These are phyloP conservation scores for Lipomyces sp. DNA, from an alignment of 805 yeast genomes.

Conservation along the genomic window DNA sequence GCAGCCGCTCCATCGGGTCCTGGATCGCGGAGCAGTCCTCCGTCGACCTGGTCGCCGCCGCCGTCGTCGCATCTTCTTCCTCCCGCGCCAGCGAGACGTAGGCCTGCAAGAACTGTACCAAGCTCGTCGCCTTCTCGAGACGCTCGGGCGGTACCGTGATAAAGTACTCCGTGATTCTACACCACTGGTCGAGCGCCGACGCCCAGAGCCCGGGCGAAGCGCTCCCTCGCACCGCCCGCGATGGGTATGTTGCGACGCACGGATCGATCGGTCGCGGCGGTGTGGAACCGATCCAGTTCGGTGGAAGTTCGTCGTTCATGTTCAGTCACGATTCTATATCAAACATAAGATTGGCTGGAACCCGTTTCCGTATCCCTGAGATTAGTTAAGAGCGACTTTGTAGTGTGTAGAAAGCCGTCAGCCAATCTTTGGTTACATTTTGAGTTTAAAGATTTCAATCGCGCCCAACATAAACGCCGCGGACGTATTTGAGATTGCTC, in stretches of 20 bases:
- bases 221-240: constrained; percentile 1
- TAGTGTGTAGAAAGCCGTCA: no score
- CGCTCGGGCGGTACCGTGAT: neutral
- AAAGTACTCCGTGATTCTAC: constrained; percentile 11
- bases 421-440: no score
- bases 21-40: constrained; percentile 1
- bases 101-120: constrained; percentile 10
- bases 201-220: constrained; percentile 9
- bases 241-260: constrained; percentile 9
- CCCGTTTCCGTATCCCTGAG: no score
- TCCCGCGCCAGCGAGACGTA: constrained; percentile 15
- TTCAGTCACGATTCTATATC: no score
- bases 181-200: constrained; percentile 10
- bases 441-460: no score
- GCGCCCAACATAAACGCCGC: no score
- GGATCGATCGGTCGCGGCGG: neutral
- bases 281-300: no score
- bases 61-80: neutral
- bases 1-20: constrained; percentile 5
- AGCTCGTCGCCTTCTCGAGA: neutral
- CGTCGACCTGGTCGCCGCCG: neutral
- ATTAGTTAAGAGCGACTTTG: no score
- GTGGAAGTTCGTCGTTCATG: no score
- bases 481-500: no score
- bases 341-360: no score